A percentile compares a stretch with the other conserved stretches of the same genome.
These are phyloP conservation scores for Durusdinium trenchii DNA, from an alignment of 73 alveolate species.

Conservation along the genomic window DNA sequence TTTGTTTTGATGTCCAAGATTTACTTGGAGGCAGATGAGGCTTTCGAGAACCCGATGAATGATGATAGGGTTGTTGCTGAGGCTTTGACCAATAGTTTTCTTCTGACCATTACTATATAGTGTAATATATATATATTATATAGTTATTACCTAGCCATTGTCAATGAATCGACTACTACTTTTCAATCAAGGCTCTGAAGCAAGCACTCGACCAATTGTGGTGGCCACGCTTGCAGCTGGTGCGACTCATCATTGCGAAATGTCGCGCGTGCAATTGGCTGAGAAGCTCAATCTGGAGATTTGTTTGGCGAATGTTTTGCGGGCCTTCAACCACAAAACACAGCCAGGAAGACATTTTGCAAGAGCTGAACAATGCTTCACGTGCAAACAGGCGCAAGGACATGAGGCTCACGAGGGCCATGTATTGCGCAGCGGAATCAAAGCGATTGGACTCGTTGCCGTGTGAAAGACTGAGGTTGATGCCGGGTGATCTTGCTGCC, in stretches of 20 bases:
- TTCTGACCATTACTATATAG: no score
- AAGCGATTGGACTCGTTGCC: no score
- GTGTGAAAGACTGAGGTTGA: no score
- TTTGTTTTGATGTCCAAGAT: neutral
- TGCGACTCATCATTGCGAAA: neutral
- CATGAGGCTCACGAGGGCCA: neutral
- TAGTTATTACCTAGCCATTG: no score
- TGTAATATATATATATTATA: no score
- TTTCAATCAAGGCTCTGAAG: neutral
- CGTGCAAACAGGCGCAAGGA: slow-evolving; percentile 25
- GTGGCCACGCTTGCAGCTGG: neutral
- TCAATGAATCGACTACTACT: no score
- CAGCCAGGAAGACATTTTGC: slow-evolving; percentile 4
- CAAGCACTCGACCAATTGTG: neutral
- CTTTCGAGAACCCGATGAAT: neutral
- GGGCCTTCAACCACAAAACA: neutral
- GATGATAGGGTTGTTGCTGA: neutral
- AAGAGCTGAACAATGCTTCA: neutral
- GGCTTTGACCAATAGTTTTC: no score
- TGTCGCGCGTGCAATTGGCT: neutral
- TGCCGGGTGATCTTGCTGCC: no score
- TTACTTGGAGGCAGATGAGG: neutral
- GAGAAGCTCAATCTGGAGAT: neutral
- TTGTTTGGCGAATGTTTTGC: slow-evolving; percentile 6
- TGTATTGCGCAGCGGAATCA: no score